Evolutionary conservation across 805 yeast genomes (phyloP).

Genomic region (Wickerhamiella australiensis): DNA sequence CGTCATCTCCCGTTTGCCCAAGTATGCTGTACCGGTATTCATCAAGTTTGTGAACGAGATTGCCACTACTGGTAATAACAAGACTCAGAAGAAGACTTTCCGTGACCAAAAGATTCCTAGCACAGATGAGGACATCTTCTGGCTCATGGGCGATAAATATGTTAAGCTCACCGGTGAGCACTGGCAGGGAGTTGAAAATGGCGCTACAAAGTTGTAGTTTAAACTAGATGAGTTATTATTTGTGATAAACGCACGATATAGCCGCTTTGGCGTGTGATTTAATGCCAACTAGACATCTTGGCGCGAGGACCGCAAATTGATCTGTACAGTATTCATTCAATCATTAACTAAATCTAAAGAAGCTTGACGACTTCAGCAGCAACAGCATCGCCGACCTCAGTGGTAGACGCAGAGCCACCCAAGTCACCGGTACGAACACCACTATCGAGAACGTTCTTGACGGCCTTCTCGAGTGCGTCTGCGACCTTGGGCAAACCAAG

Average conservation of each 20-base stretch:
- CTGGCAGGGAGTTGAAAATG: constrained; percentile 36
- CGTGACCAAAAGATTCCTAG: constrained; percentile 29
- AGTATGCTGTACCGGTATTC: constrained; percentile 76
- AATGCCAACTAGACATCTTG: too few species aligned
- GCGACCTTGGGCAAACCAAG: constrained; percentile 77
- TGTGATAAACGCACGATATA: too few species aligned
- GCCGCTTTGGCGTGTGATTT: too few species aligned
- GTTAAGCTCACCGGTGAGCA: constrained; percentile 42
- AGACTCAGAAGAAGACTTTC: constrained; percentile 60
- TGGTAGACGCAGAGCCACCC: constrained; percentile 70
- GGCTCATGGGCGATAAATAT: constrained; percentile 50
- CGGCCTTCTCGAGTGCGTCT: constrained; percentile 78
- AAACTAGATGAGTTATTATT: too few species aligned
- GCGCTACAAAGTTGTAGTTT: constrained; percentile 23
- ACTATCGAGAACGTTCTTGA: constrained; percentile 61
- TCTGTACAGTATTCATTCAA: too few species aligned
- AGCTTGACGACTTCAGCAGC: constrained; percentile 56
- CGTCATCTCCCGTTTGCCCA: constrained; percentile 45
- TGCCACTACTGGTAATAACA: constrained; percentile 66
- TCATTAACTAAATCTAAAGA: constrained; percentile 24
- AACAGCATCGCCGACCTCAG: constrained; percentile 90
- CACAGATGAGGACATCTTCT: constrained; percentile 46
- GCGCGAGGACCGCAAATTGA: too few species aligned
- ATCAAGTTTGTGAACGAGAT: constrained; percentile 54
- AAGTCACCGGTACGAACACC: constrained; percentile 88